phyloP scores from a whole-genome alignment of 176 grass and related monocot genomes.

The Aechmea fasciata region DNA sequence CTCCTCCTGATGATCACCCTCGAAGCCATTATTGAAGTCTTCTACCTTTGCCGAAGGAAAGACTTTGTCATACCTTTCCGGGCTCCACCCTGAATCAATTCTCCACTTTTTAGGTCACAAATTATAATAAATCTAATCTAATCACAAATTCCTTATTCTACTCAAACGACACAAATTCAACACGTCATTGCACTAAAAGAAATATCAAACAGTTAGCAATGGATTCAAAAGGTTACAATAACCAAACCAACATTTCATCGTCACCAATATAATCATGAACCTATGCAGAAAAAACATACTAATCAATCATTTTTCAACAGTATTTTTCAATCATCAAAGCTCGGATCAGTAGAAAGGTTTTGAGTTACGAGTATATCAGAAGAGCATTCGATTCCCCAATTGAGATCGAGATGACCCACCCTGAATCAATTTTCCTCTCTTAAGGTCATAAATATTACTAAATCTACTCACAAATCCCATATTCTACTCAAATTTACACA shows the following conservation, averaged over 20 bases:
- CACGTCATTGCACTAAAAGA: too few species aligned
- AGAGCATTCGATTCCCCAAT: neutral
- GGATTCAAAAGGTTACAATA: too few species aligned
- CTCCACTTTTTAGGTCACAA: neutral
- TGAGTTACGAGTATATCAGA: neutral
- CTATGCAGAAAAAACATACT: too few species aligned
- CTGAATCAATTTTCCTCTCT: neutral
- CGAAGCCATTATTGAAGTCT: constrained; percentile 55
- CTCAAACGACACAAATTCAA: neutral
- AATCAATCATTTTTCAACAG: neutral
- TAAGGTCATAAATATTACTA: neutral
- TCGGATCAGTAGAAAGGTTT: neutral
- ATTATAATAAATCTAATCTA: neutral
- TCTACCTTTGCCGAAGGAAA: constrained; percentile 40
- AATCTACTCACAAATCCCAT: neutral
- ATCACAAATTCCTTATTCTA: neutral
- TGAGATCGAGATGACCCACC: neutral
- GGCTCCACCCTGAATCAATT: constrained; percentile 41
- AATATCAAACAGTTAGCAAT: too few species aligned
- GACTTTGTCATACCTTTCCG: constrained; percentile 31
- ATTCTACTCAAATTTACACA: neutral
- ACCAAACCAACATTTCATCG: too few species aligned
- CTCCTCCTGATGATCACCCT: constrained; percentile 57
- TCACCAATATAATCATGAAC: too few species aligned
- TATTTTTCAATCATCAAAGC: neutral